Base-by-base conservation (phyloP, 768 basidiomycete genomes). In the Calvatia gigantea region DNA sequence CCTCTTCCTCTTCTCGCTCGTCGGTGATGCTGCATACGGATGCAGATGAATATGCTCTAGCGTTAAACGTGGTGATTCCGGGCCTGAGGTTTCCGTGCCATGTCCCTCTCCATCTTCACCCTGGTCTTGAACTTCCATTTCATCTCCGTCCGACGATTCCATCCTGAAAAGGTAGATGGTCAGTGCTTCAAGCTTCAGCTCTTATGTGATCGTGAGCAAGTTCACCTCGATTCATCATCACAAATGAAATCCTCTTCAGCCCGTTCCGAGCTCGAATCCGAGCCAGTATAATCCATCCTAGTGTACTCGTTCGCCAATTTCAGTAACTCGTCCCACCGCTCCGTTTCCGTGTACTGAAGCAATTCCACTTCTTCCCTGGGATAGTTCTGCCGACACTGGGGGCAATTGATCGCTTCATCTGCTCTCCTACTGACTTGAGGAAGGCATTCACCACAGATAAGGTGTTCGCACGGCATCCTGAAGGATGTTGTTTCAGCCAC, bases 391-490 rank as follows among this genome's bases (percentile, higher is more conserved):
- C 76, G 68, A 56, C 79, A 80, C 12, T 59, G 43, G 5, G 76
- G 75, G 47, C 78, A 80, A 19, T 49, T 45, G 15, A 76, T 62
- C 0, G 50, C 63, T 38, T 73, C 73, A 43, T 67, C 56, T 57
- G 64, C 61, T 19, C 62, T 66, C 59, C 58, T 64, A 8, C 64
- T 58, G 19, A 75, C 59, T 31, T 64, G 29, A 7, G 66, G 60
- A 15, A 76, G 57, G 53, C 77, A 79, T 4, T 54, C 61, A 44
- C 73, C 60, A 60, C 79, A 80, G 33, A 76, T 61, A 6, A 72
- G 59, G 60, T 81, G 80, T 41, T 77, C 65, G 62, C 80, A 80
- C 5, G 66, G 61, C 21, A 77, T 64, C 43, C 79, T 81, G 38
- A 23, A 35, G 32, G 32, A 46, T 0, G 55, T 25, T n/a, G 17